Base-by-base conservation (phyloP, 1,284 basidiomycete species). In the Pseudozyma tsukubaensis region DNA sequence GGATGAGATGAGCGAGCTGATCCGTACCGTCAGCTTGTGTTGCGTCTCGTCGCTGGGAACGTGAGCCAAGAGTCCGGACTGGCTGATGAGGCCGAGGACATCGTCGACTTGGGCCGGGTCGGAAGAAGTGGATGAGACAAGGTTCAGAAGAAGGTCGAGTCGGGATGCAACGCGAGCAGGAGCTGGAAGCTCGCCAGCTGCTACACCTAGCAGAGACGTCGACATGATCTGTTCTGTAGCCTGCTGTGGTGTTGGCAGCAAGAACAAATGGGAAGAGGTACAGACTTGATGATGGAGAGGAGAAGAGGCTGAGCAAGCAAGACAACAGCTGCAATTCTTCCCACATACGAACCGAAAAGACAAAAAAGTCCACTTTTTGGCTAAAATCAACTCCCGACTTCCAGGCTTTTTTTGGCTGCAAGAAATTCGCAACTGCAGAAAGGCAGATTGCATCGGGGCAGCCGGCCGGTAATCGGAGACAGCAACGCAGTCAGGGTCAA, bases 11-110 rank as follows among this genome's bases (percentile, higher is more conserved):
- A 65, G 59, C 34, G 73, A 57, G 36, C 66, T 72, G 69, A 76
- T 76, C 48, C 73, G 64, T 11, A 66, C 56, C 1, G 62, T 63
- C 45, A 72, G 69, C 54, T 72, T 72, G 56, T 76, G 73, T n/a
- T 62, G 67, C 4, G 56, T 61, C 42, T 74, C 67, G 19, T 64
- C 62, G 3, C 48, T 43, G 12, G 73, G 45, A 0, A 72, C 18
- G 0, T 50, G 48, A 14, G 50, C 45, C 0, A 75, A 58, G 1
- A 75, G 61, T 5, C 61, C 56, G 14, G 68, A 72, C 37, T 71
- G 61, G 12, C 58, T 62, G 57, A 75, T 58, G 45, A 68, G 29
- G 34, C 55, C 24, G 37, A 72, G 51, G 10, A 62, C 36, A 13
- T 58, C 45, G 12, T 76, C 61, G 36, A 40, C 35, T 19, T 72